These are phyloP conservation scores for Salix exigua DNA, from an alignment of 345 rosid species.

Conservation along the genomic window DNA sequence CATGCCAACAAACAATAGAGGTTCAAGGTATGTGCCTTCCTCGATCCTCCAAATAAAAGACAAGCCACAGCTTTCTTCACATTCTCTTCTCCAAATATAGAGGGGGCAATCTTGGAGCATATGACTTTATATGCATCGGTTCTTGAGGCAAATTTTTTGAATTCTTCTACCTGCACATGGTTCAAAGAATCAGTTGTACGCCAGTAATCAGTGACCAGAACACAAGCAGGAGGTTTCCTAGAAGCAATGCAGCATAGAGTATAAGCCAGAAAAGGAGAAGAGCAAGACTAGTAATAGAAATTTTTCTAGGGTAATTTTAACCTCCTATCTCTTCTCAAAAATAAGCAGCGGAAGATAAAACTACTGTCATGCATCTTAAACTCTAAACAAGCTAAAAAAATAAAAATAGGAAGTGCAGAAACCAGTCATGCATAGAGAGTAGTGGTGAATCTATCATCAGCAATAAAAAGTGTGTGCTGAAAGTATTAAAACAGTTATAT, in stretches of 20 bases:
- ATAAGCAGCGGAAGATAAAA: neutral
- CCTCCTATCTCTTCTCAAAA: neutral
- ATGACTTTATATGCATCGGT: constrained; percentile 52
- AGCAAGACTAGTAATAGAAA: neutral
- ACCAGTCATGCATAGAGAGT: neutral
- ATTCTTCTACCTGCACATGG: constrained; percentile 69
- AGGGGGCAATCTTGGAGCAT: constrained; percentile 86
- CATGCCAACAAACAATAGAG: neutral
- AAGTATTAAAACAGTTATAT: neutral
- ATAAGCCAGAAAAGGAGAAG: neutral
- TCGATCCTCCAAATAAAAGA: constrained; percentile 93
- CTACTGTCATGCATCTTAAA: neutral
- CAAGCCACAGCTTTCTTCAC: constrained; percentile 92
- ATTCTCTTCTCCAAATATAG: constrained; percentile 86
- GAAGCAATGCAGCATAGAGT: neutral
- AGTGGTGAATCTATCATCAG: neutral
- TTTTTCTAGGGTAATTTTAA: neutral
- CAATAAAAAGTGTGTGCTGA: neutral
- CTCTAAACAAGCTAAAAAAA: neutral
- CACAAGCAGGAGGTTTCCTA: neutral
- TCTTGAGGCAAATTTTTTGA: constrained; percentile 69
- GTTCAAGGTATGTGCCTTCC: constrained; percentile 49
- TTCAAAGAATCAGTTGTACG: neutral
- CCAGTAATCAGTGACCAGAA: neutral
- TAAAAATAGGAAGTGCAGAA: neutral